Percentiles rank a stretch among this genome's conserved stretches.
phyloP scores from a whole-genome alignment of 352 stramenopile species.

The Phytophthora litchii region DNA sequence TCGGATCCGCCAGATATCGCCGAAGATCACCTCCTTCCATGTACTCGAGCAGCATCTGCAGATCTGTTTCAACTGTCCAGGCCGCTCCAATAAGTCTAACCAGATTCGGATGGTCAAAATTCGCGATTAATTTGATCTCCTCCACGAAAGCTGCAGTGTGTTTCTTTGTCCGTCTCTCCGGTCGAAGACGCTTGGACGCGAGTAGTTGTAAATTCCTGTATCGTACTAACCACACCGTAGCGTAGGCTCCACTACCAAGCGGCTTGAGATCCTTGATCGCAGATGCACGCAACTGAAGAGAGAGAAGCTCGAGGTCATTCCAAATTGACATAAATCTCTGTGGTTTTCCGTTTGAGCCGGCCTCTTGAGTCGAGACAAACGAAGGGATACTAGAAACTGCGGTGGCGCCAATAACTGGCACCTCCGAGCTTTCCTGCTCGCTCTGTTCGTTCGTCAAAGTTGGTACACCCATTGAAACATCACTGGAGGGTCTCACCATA shows the following conservation, averaged over 20 bases:
- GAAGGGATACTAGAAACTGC: slow-evolving; percentile 18
- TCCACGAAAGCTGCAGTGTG: slow-evolving; percentile 3
- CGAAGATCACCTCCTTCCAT: slow-evolving; percentile 46
- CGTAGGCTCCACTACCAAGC: slow-evolving; percentile 34
- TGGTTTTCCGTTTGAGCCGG: slow-evolving; percentile 11
- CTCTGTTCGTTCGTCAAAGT: slow-evolving; percentile 19
- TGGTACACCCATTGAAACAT: slow-evolving; percentile 24
- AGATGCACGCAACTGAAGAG: slow-evolving; percentile 25
- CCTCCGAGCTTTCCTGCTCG: not conserved
- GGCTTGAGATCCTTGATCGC: slow-evolving; percentile 31
- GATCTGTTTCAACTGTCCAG: slow-evolving; percentile 43
- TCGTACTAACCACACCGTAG: slow-evolving; percentile 29
- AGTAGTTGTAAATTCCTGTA: slow-evolving; percentile 29
- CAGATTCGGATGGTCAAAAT: slow-evolving; percentile 50
- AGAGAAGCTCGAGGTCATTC: slow-evolving; percentile 29
- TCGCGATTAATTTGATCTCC: not conserved
- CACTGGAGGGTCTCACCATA: slow-evolving; percentile 14
- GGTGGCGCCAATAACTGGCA: not conserved
- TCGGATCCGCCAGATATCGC: slow-evolving; percentile 16
- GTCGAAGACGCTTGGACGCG: slow-evolving; percentile 33
- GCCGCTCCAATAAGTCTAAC: slow-evolving; percentile 41
- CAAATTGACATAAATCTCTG: slow-evolving; percentile 18
- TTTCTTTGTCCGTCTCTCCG: slow-evolving; percentile 21
- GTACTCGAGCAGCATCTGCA: slow-evolving; percentile 47
- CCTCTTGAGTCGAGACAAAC: slow-evolving; percentile 12